Evolutionary conservation across 805 yeast species (phyloP), one percentile per base, ranked within the genome.

Genomic region (Nakazawaea populi): DNA sequence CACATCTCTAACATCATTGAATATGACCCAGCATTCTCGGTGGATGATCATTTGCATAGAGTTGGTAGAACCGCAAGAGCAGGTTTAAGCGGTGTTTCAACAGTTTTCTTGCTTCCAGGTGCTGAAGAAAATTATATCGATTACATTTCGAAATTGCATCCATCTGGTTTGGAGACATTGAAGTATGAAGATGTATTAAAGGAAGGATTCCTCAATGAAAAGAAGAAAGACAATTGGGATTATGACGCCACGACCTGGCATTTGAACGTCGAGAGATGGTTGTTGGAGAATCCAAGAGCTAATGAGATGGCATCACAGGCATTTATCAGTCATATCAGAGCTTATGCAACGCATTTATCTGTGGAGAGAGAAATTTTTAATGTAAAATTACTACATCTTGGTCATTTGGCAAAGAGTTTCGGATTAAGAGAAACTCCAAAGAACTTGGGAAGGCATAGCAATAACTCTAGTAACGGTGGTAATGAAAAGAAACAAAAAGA

Each of bases 21-120:
- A 66, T 85, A 83, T 59, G 99, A 94, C 64, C 97, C 99, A 2
- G 97, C 99, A 5, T 91, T 92, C 62, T 79, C 94, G 1, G 75
- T 89, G 5, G 97, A 90, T 55, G 99, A 94, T 64, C 99, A 94
- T 74, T 72, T 94, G 52, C 99, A 94, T 67, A 79, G 99, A 67
- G 88, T 91, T 51, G 99, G 99, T 49, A 83, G 99, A 72, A 90
- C 98, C 10, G 99, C 99, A 7, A 83, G 99, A 71, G 96, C 95
- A n/a, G 99, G 99, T 55, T 77, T 82, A 43, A 67, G 72, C 39
- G 99, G 99, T 65, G 75, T 75, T 38, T 87, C 97, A 1, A 65
- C 82, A 1, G 67, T 94, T 52, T 89, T 92, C 61, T 71, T 94
- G 41, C 71, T 92, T 34, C 99, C 99, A 1, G 96, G 96, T 1